These are phyloP conservation scores for Saccharum officinarum DNA, from an alignment of 176 grass and related monocot genomes.

Conservation along the genomic window DNA sequence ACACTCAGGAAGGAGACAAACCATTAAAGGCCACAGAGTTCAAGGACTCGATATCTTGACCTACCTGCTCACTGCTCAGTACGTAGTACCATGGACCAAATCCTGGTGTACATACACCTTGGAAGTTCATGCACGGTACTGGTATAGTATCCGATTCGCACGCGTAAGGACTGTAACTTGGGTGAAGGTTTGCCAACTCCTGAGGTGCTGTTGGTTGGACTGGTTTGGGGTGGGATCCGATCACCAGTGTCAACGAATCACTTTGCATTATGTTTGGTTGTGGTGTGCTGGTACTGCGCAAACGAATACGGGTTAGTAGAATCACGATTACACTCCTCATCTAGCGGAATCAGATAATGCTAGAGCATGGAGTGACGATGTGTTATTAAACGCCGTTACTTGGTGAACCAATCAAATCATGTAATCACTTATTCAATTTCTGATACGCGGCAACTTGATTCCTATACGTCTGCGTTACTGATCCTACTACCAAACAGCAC, in stretches of 20 bases:
- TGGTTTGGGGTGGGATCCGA: not conserved
- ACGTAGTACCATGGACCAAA: slow-evolving; percentile 27
- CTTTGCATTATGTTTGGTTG: too few relatives aligned
- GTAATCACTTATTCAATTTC: too few relatives aligned
- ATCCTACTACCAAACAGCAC: not conserved
- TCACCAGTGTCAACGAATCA: not conserved
- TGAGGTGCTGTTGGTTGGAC: not conserved
- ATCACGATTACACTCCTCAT: too few relatives aligned
- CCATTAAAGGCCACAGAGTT: slow-evolving; percentile 61
- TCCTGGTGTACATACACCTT: slow-evolving; percentile 1
- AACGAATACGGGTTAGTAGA: too few relatives aligned
- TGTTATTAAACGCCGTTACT: too few relatives aligned
- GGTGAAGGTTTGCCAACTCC: not conserved
- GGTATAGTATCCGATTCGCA: not conserved
- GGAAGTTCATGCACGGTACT: slow-evolving; percentile 16
- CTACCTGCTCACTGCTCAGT: slow-evolving; percentile 31
- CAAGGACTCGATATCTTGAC: slow-evolving; percentile 55
- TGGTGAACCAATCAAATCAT: not conserved
- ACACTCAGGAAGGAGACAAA: slow-evolving; percentile 61
- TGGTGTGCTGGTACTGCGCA: too few relatives aligned
- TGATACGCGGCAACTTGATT: not conserved
- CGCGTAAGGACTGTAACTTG: not conserved
- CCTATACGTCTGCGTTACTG: not conserved
- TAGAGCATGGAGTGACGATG: too few relatives aligned
- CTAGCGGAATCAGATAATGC: too few relatives aligned